A percentile compares a stretch with the other conserved stretches of the same genome.
These are phyloP conservation scores for Euphrasia confusa DNA, from an alignment of 257 asterid species.

Conservation along the genomic window DNA sequence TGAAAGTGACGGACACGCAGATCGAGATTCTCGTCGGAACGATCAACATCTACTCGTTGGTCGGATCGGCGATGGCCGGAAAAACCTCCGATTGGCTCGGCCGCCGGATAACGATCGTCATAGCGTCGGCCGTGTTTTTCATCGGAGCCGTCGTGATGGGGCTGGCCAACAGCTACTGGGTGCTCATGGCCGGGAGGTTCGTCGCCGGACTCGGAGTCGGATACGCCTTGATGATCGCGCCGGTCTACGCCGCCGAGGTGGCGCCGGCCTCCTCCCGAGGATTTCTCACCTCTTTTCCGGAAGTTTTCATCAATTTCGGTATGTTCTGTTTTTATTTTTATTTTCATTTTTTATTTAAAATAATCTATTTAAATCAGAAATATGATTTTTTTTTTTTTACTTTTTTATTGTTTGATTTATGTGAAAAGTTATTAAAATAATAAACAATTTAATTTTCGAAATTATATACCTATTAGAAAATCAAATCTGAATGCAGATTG, in stretches of 20 bases:
- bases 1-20: not conserved
- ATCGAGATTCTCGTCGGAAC: slow-evolving; percentile 2
- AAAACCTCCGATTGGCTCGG: not conserved
- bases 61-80: slow-evolving; percentile 5
- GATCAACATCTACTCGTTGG: slow-evolving; percentile 1
- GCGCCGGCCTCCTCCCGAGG: slow-evolving; percentile 4
- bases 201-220: slow-evolving; percentile 12
- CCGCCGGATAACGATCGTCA: not conserved
- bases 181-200: not conserved
- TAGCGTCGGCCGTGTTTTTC: slow-evolving; percentile 3
- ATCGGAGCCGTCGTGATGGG: not conserved
- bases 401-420: too few species aligned
- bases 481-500: too few species aligned
- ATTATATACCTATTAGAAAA: too few species aligned
- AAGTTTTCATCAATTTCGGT: slow-evolving; percentile 10
- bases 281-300: slow-evolving; percentile 4
- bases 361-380: too few species aligned
- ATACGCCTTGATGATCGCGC: slow-evolving; percentile 3
- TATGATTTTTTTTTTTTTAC: too few species aligned
- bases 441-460: too few species aligned
- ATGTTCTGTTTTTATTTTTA: not conserved
- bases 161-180: not conserved
- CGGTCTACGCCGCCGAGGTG: slow-evolving; percentile 9
- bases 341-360: not conserved
- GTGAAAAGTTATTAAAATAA: too few species aligned